phyloP scores from a whole-genome alignment of 805 yeast genomes.

The Isabelozyma pseudorhagii region DNA sequence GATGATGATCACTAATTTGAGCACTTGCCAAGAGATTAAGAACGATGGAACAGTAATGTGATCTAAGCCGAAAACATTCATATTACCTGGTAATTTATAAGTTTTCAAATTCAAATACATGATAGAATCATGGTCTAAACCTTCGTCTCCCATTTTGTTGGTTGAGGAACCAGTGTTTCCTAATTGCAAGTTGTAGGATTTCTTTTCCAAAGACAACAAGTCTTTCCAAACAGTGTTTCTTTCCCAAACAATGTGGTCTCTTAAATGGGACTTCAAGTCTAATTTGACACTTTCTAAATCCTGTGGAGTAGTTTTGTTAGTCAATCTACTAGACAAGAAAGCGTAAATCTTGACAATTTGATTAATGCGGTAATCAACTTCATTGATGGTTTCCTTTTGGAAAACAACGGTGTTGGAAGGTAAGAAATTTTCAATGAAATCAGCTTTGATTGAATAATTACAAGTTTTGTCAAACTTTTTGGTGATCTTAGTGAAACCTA shows the following conservation, averaged over 20 bases:
- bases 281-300: constrained; percentile 45
- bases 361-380: constrained; percentile 30
- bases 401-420: constrained; percentile 41
- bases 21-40: constrained; percentile 28
- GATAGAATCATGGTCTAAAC: no score
- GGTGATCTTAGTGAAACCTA: constrained; percentile 51
- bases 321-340: constrained; percentile 24
- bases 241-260: constrained; percentile 57
- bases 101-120: no score
- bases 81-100: constrained; percentile 7
- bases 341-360: constrained; percentile 33
- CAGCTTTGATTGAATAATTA: constrained; percentile 33
- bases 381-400: constrained; percentile 24
- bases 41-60: constrained; percentile 9
- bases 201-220: constrained; percentile 66
- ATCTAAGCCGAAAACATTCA: constrained; percentile 12
- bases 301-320: constrained; percentile 15
- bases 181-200: constrained; percentile 48
- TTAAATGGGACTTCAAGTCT: constrained; percentile 54
- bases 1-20: constrained; percentile 48
- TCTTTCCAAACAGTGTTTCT: constrained; percentile 56
- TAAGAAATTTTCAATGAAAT: constrained; percentile 18
- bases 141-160: neutral
- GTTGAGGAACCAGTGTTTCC: constrained; percentile 13
- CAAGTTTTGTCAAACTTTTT: constrained; percentile 52